A percentile compares a stretch with the other conserved stretches of the same genome.
Evolutionary conservation across 345 rosid genomes (phyloP).

Genomic region (Salix arbutifolia): DNA sequence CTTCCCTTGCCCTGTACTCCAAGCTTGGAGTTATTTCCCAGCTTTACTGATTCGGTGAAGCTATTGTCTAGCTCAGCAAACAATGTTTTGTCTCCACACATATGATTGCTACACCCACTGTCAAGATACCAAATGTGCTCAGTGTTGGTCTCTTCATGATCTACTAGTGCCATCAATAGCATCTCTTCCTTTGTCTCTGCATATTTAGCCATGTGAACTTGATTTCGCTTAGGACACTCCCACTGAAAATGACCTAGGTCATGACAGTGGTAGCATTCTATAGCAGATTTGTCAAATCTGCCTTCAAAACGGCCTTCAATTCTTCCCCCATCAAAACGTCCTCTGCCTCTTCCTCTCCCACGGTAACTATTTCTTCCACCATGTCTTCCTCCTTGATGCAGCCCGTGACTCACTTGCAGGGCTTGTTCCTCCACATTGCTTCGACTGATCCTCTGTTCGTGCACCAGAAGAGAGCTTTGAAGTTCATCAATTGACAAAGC

Average conservation of each 20-base stretch:
- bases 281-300: neutral
- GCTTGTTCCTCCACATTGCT: neutral
- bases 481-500: neutral
- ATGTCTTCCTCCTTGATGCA: neutral
- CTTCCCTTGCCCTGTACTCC: neutral
- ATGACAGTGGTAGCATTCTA: neutral
- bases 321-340: neutral
- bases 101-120: neutral
- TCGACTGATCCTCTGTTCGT: neutral
- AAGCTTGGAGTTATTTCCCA: neutral
- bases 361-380: neutral
- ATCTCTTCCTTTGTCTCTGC: neutral
- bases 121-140: neutral
- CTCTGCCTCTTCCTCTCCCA: neutral
- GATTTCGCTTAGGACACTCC: neutral
- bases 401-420: neutral
- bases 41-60: neutral
- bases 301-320: too few species aligned
- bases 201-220: neutral
- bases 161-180: neutral
- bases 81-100: neutral
- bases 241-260: neutral
- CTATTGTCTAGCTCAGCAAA: neutral
- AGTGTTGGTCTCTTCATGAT: neutral
- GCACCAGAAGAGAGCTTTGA: neutral